Evolutionary conservation across 805 yeast species (phyloP), one percentile per base, ranked within the genome.

Genomic region (Metschnikowia lochheadii): DNA sequence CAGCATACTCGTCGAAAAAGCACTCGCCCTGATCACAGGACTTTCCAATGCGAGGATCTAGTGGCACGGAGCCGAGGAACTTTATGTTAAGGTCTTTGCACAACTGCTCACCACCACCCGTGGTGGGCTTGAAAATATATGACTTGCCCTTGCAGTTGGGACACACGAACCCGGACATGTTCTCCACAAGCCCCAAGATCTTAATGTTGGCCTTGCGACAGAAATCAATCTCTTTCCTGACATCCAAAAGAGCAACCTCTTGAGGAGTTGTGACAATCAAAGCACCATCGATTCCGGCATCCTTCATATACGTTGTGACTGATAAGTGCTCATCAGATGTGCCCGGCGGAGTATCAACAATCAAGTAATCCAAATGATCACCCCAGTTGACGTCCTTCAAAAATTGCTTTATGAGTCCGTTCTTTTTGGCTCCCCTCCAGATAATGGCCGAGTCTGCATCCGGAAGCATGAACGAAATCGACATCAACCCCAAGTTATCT

Each of bases 91-190:
- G 65, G 53, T 94, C 99, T 57, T 84, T 70, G 49, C 97, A 94
- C 40, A 94, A 71, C 31, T 82, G 82, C 59, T 81, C 78, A 7
- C 98, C 99, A 18, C 99, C 99, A 14, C 99, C 99, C 0, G 99
- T 94, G 1, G 99, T 94, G 14, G 99, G 89, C 54, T 85, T 84
- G 69, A 94, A 94, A 4, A 94, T 91, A 61, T 84, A 82, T 0
- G 96, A 87, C 68, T 91, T 88, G 7, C 94, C 94, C 55, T 87
- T 81, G 69, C 99, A 94, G 62, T 77, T 82, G 3, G 99, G 99
- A 66, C 99, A 94, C 14, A 94, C 98, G 70, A 94, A 94, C 2
- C 99, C 99, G 7, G 96, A 82, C 99, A 94, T 94, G 66, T 94
- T 94, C 65, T 94, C 99, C 17, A 94, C 97, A 13, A 94, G 68